Conservation (phyloP, 352 stramenopile genomes). For the Phytopythium oedochilum region DNA sequence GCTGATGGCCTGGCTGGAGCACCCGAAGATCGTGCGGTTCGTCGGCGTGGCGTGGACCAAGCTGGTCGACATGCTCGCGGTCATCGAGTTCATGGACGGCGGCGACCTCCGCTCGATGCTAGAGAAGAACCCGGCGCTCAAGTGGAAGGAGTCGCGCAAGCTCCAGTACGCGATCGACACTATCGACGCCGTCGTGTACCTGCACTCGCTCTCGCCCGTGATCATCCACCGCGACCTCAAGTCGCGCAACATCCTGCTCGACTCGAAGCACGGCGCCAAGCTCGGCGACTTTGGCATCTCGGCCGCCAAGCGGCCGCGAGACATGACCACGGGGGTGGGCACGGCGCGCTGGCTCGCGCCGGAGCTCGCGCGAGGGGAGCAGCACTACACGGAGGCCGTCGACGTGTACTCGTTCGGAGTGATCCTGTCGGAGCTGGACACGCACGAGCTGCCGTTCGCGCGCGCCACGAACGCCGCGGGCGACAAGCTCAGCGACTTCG, state of each 20-base stretch:
- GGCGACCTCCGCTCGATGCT: constrained; percentile 57
- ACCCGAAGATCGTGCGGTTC: constrained; percentile 64
- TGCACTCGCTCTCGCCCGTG: constrained; percentile 54
- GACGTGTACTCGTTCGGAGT: constrained; percentile 70
- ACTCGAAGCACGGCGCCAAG: constrained; percentile 58
- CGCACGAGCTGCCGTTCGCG: constrained; percentile 58
- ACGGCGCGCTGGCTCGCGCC: constrained; percentile 62
- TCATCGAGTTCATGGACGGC: constrained; percentile 69
- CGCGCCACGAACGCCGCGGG: constrained; percentile 24
- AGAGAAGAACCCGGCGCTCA: constrained; percentile 22
- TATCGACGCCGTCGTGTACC: constrained; percentile 64
- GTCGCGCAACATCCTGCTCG: constrained; percentile 65
- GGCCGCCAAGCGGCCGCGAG: constrained; percentile 35
- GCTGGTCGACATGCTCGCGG: constrained; percentile 57
- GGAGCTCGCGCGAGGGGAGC: constrained; percentile 54
- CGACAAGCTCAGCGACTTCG: constrained; percentile 51
- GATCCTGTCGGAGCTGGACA: constrained; percentile 65
- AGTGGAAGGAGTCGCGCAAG: constrained; percentile 25
- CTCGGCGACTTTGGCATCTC: constrained; percentile 68
- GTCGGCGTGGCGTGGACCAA: constrained; percentile 73
- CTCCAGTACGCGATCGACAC: constrained; percentile 53
- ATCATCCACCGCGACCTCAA: constrained; percentile 76
- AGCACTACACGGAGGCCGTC: constrained; percentile 56
- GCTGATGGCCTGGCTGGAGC: constrained; percentile 63
- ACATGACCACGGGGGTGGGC: constrained; percentile 64